A percentile compares a stretch with the other conserved stretches of the same genome.
Conservation (phyloP, 306 rosid species). For the Trichosanthes cucumerina region DNA sequence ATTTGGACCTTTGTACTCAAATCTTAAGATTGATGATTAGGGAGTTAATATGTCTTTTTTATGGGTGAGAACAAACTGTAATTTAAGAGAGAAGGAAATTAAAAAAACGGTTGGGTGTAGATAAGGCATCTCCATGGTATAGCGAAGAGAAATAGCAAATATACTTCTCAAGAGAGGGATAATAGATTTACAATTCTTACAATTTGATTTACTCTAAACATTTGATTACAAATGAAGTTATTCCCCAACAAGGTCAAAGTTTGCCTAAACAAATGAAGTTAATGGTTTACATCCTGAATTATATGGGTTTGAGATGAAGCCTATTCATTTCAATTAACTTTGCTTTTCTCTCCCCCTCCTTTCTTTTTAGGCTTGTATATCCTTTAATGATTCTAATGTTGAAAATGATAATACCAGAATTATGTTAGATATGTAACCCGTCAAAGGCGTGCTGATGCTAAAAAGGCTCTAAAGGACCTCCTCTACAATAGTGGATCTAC, state of each 20-base stretch:
- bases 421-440: slow-evolving; percentile 46
- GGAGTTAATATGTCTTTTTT: neutral
- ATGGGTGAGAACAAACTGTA: neutral
- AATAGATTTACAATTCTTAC: neutral
- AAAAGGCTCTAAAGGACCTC: slow-evolving; percentile 73
- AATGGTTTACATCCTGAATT: neutral
- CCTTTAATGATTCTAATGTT: slow-evolving; percentile 5
- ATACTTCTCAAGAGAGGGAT: neutral
- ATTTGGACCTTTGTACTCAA: neutral
- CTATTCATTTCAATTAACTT: neutral
- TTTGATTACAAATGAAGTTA: no score
- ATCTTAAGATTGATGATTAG: no score
- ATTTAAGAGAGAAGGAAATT: neutral
- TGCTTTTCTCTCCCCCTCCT: neutral
- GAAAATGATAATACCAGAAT: slow-evolving; percentile 35
- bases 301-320: neutral
- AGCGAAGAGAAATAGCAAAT: neutral
- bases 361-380: neutral
- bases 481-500: slow-evolving; percentile 49
- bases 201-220: neutral
- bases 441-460: slow-evolving; percentile 78
- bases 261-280: neutral
- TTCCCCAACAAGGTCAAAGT: no score
- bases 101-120: neutral
- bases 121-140: neutral